Percentiles rank a stretch among this genome's conserved stretches.
Evolutionary conservation across 1,139 yeast species (phyloP).

Genomic region (Hyphopichia khmerensis): DNA sequence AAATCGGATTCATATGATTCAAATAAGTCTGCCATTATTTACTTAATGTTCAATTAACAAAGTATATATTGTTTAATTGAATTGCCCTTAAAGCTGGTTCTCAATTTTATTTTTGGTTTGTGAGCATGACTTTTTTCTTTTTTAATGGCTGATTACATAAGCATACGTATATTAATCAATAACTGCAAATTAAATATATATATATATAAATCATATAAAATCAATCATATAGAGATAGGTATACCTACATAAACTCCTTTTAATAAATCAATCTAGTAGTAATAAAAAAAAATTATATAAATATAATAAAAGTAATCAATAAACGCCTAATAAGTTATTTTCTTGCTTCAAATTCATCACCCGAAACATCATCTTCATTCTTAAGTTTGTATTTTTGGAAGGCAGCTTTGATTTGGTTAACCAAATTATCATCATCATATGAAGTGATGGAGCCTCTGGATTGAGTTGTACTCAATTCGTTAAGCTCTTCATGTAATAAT

Average conservation of each 20-base stretch:
- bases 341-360: constrained; percentile 62
- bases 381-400: constrained; percentile 45
- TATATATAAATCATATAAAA: neutral
- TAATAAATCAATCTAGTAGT: neutral
- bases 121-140: neutral
- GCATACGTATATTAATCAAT: too few relatives aligned
- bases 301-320: neutral
- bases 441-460: constrained; percentile 40
- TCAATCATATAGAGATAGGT: neutral
- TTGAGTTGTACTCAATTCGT: constrained; percentile 27
- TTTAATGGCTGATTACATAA: neutral
- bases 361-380: constrained; percentile 41
- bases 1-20: constrained; percentile 72
- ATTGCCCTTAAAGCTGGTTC: too few relatives aligned
- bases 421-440: constrained; percentile 36
- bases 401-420: constrained; percentile 54
- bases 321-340: constrained; percentile 5
- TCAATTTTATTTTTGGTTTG: too few relatives aligned
- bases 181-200: neutral
- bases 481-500: constrained; percentile 20
- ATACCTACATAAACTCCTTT: too few relatives aligned
- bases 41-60: too few relatives aligned
- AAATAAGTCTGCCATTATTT: constrained; percentile 61
- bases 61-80: too few relatives aligned
- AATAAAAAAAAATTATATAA: neutral